These are phyloP conservation scores for Chalaropsis ovoidea DNA, from an alignment of 2,329 filamentous ascomycete species.

Conservation along the genomic window DNA sequence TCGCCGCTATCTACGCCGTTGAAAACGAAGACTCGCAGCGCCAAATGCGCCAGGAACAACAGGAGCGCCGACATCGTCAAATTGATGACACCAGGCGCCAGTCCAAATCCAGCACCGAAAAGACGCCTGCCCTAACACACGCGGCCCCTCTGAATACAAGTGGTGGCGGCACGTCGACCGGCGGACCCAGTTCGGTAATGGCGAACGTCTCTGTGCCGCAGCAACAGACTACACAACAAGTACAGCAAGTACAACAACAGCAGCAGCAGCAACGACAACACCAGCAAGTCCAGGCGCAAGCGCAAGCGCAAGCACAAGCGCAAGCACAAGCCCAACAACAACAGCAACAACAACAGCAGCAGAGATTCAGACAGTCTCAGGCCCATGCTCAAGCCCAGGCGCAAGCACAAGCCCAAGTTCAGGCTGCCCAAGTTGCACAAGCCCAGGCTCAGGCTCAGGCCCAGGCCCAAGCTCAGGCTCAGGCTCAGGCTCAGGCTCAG, in stretches of 20 bases:
- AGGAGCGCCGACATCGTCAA: conserved; percentile 34
- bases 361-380: conserved; percentile 28
- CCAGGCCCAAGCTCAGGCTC: conserved; percentile 11
- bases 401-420: background rate
- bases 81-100: conserved; percentile 33
- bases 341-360: conserved; percentile 24
- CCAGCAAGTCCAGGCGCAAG: background rate
- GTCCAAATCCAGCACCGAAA: conserved; percentile 1
- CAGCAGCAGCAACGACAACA: conserved; percentile 17
- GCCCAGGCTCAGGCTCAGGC: conserved; percentile 17
- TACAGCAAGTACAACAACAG: conserved; percentile 19
- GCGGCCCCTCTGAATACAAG: conserved; percentile 14
- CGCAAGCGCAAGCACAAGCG: conserved; percentile 11
- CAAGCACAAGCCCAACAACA: background rate
- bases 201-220: conserved; percentile 15
- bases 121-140: background rate
- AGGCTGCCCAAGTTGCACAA: conserved; percentile 1
- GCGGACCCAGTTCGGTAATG: conserved; percentile 23
- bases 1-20: conserved; percentile 39
- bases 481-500: conserved; percentile 14
- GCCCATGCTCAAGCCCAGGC: conserved; percentile 17
- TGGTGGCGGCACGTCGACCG: background rate
- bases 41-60: conserved; percentile 34
- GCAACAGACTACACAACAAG: conserved; percentile 3
- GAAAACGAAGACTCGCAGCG: conserved; percentile 39